Base-by-base conservation (phyloP, 2,329 filamentous ascomycete species). In the Mycosphaerelloides madeirae region DNA sequence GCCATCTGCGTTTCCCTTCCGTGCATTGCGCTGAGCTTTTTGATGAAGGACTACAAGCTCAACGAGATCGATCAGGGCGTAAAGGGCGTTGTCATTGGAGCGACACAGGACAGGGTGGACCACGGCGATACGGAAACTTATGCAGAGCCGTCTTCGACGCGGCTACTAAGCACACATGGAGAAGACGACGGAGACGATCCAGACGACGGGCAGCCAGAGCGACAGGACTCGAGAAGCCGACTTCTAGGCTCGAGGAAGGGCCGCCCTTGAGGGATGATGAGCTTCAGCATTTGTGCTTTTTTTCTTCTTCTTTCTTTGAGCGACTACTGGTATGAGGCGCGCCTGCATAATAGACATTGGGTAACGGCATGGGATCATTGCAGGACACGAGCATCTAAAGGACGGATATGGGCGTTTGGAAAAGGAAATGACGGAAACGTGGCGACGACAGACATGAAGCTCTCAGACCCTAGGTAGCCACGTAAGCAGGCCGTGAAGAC, bases 11-110 rank as follows among this genome's bases (percentile, higher is more conserved):
- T 76, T 28, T 68, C 75, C 11, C 65, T 79, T 14, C 81, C 80
- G 2, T 68, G 83, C 16, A 65, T 84, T 31, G 68, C 77, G 5
- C 60, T 82, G 42, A 75, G 72, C 48, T 64, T 80, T 44, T 46
- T 73, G n/a, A 75, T 81, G 73, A 68, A 69, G 58, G 75, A 84
- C 58, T 78, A 79, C 56, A 72, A 70, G 47, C 68, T 84, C 14
- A 75, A 79, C 54, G 70, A 66, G 52, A 68, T 71, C 52, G 60
- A 69, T 29, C 68, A 71, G 48, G 65, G 65, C n/a, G 66, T 70
- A 12, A 65, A 64, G 38, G 68, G 68, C 1, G 61, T 63, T 12
- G 68, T 71, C 5, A 66, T 72, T 41, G 69, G 69, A 11, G 63
- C 56, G 20, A 43, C 49, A 9, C 50, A 54, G 29, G 46, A 49